phyloP scores from a whole-genome alignment of 305 asterid genomes.

The Vinca major region DNA sequence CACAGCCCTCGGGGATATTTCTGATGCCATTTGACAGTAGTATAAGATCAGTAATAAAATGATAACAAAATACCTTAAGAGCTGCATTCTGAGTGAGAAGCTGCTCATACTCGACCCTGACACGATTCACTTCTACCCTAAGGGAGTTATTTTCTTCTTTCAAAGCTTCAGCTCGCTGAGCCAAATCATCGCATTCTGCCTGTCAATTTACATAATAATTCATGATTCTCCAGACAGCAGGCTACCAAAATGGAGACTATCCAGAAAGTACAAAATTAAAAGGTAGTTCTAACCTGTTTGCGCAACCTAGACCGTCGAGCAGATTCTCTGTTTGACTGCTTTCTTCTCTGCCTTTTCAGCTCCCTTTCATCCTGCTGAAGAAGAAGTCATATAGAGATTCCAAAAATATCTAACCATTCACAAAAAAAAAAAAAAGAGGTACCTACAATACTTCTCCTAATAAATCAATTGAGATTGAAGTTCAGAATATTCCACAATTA shows the following conservation, averaged over 20 bases:
- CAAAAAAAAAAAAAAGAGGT: neutral
- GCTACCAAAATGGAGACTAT: neutral
- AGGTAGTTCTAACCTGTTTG: slow-evolving; percentile 51
- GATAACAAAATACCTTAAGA: slow-evolving; percentile 52
- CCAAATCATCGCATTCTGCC: slow-evolving; percentile 93
- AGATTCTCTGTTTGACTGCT: slow-evolving; percentile 96
- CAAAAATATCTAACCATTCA: neutral
- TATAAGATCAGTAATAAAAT: neutral
- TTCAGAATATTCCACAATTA: neutral
- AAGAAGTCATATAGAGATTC: neutral
- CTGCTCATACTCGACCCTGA: slow-evolving; percentile 61
- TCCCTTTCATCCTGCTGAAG: slow-evolving; percentile 78
- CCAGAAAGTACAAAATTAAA: neutral
- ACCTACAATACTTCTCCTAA: neutral
- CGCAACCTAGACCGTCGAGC: slow-evolving; percentile 93
- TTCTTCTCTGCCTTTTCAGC: slow-evolving; percentile 89
- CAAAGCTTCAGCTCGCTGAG: slow-evolving; percentile 62
- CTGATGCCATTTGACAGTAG: neutral
- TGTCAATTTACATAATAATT: slow-evolving; percentile 23
- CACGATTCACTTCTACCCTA: slow-evolving; percentile 60
- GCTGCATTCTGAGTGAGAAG: slow-evolving; percentile 66
- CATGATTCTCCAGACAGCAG: slow-evolving; percentile 8
- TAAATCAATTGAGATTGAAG: neutral
- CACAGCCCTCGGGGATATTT: neutral
- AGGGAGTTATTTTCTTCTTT: slow-evolving; percentile 73